These are phyloP conservation scores for Grammothele lineata DNA, from an alignment of 768 basidiomycete genomes.

Conservation along the genomic window DNA sequence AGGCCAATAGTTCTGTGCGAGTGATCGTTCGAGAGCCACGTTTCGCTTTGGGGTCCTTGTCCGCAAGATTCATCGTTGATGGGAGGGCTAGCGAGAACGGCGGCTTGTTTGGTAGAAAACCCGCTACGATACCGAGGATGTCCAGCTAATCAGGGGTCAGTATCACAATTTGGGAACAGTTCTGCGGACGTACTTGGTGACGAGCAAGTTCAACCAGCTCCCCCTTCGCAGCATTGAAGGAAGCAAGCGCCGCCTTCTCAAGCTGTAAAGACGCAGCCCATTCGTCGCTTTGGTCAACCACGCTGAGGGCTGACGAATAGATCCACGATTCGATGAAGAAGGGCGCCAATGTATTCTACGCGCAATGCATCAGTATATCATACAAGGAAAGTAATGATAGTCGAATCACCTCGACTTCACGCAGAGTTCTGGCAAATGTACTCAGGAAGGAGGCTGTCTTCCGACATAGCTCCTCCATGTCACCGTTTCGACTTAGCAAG, in stretches of 20 bases:
- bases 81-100: conserved; percentile 65
- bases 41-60: conserved; percentile 18
- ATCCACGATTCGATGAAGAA: conserved; percentile 92
- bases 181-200: conserved; percentile 55
- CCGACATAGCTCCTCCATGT: conserved; percentile 64
- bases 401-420: conserved; percentile 63
- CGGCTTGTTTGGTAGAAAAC: conserved; percentile 64
- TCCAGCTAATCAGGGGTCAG: conserved; percentile 57
- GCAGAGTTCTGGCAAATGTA: conserved; percentile 69
- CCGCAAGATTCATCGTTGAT: conserved; percentile 9
- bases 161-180: not conserved
- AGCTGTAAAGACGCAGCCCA: conserved; percentile 56
- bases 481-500: conserved; percentile 65
- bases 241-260: conserved; percentile 42
- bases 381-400: not conserved
- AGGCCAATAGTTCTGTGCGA: conserved; percentile 55
- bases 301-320: conserved; percentile 83
- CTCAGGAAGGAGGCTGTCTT: conserved; percentile 74
- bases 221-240: conserved; percentile 75
- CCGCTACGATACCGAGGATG: conserved; percentile 68
- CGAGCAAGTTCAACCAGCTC: conserved; percentile 88
- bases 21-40: conserved; percentile 40
- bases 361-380: not conserved
- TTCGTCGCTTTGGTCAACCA: conserved; percentile 71
- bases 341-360: conserved; percentile 47